phyloP scores from a whole-genome alignment of 2,329 filamentous ascomycete species.

The Dryadomyces quercivorus region DNA sequence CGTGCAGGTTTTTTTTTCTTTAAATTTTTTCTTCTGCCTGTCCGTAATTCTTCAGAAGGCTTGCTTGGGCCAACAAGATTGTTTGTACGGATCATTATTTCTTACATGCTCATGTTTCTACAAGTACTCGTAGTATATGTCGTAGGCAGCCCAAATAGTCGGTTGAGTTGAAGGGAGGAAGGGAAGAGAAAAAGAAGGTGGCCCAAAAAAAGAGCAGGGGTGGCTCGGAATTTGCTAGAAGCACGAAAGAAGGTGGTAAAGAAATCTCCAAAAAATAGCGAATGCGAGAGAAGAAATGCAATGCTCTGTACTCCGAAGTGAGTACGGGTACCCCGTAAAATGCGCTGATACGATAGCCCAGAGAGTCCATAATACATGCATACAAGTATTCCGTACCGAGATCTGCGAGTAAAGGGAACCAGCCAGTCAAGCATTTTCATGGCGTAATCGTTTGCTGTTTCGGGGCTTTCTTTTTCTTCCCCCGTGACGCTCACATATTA shows the following conservation, averaged over 20 bases:
- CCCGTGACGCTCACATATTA: background rate
- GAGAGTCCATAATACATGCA: background rate
- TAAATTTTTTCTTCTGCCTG: background rate
- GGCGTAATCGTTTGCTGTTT: background rate
- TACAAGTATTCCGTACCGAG: background rate
- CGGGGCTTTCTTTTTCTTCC: background rate
- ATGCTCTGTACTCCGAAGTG: background rate
- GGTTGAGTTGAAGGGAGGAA: background rate
- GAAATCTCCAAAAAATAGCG: background rate
- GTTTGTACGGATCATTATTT: background rate
- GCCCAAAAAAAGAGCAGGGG: background rate
- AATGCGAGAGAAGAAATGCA: too few relatives aligned
- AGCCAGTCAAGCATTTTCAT: background rate
- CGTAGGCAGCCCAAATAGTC: background rate
- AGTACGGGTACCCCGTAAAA: background rate
- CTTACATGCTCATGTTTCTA: background rate
- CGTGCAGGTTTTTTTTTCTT: background rate
- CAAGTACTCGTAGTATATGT: background rate
- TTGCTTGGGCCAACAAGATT: background rate
- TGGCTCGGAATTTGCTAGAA: background rate
- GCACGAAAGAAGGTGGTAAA: too few relatives aligned
- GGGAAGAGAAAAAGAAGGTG: too few relatives aligned
- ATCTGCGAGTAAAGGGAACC: too few relatives aligned
- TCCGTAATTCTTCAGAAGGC: background rate
- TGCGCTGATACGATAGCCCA: background rate